Evolutionary conservation across 1,139 yeast species (phyloP).

Genomic region (Geotrichum histeridarum): DNA sequence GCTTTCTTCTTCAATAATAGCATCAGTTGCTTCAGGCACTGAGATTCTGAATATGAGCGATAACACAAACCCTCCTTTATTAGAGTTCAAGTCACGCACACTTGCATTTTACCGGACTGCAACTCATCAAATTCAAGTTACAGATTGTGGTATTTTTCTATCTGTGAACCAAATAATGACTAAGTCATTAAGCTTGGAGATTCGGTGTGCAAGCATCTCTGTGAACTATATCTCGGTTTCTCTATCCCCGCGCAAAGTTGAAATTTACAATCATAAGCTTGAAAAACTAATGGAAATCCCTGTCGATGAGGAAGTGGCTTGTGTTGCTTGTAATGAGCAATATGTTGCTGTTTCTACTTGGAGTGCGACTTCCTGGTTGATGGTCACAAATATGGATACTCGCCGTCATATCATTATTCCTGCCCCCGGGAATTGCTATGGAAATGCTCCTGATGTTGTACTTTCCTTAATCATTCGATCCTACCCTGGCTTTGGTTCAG

Average conservation of each 20-base stretch:
- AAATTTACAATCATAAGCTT: not conserved
- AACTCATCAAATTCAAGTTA: not conserved
- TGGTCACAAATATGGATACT: not conserved
- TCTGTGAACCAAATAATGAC: not conserved
- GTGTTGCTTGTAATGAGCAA: not conserved
- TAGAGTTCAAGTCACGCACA: not conserved
- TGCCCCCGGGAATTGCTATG: too few species aligned
- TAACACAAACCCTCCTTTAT: not conserved
- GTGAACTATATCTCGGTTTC: not conserved
- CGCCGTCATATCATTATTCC: not conserved
- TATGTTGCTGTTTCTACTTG: not conserved
- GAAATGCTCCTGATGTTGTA: too few species aligned
- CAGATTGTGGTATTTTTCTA: not conserved
- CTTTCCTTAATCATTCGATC: too few species aligned
- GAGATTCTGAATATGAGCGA: not conserved
- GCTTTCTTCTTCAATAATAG: not conserved
- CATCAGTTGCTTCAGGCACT: not conserved
- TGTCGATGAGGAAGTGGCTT: not conserved
- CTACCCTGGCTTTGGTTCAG: not conserved
- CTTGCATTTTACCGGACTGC: not conserved
- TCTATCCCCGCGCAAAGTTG: not conserved
- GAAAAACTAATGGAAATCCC: not conserved
- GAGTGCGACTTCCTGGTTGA: not conserved
- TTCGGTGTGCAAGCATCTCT: not conserved
- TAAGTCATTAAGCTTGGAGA: not conserved